Percentiles rank a stretch among this genome's conserved stretches.
Evolutionary conservation across 2,329 filamentous ascomycete species (phyloP).

Genomic region (Aspergillus quadrilineatus): DNA sequence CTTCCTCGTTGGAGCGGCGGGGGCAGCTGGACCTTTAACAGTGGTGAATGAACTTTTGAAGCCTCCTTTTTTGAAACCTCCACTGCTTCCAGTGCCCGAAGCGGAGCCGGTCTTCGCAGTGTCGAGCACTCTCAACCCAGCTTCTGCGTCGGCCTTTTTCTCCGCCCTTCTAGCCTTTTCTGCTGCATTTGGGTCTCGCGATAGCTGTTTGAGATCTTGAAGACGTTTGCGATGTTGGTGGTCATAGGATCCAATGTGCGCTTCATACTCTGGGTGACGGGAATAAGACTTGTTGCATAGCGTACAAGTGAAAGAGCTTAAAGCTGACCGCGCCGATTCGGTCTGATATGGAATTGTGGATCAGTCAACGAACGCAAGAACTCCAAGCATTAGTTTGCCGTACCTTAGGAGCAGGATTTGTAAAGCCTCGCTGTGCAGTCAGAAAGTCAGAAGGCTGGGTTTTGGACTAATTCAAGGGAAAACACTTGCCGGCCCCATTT

Average conservation of each 20-base stretch:
- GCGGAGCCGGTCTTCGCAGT: constrained; percentile 26
- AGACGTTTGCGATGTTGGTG: constrained; percentile 82
- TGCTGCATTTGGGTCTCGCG: constrained; percentile 43
- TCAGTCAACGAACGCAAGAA: not conserved
- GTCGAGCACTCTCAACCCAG: constrained; percentile 39
- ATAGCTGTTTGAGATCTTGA: constrained; percentile 49
- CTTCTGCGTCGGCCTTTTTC: constrained; percentile 45
- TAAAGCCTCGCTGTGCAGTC: constrained; percentile 45
- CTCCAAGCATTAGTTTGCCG: not conserved
- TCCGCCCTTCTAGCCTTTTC: constrained; percentile 45
- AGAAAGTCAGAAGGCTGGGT: not conserved
- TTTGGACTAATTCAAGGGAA: not conserved
- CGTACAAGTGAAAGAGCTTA: constrained; percentile 78
- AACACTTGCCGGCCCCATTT: constrained; percentile 37
- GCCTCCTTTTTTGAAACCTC: constrained; percentile 73
- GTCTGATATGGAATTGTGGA: constrained; percentile 38
- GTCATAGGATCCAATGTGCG: constrained; percentile 90
- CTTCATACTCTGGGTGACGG: constrained; percentile 93
- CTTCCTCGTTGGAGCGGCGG: constrained; percentile 36
- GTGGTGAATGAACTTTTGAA: constrained; percentile 75
- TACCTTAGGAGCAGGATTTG: constrained; percentile 49
- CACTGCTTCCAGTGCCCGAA: constrained; percentile 22
- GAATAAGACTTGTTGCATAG: constrained; percentile 93
- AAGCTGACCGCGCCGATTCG: constrained; percentile 69
- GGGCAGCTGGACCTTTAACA: constrained; percentile 41